Conservation (phyloP, 164 flowering plant species). For the Euptelea pleiosperma region DNA sequence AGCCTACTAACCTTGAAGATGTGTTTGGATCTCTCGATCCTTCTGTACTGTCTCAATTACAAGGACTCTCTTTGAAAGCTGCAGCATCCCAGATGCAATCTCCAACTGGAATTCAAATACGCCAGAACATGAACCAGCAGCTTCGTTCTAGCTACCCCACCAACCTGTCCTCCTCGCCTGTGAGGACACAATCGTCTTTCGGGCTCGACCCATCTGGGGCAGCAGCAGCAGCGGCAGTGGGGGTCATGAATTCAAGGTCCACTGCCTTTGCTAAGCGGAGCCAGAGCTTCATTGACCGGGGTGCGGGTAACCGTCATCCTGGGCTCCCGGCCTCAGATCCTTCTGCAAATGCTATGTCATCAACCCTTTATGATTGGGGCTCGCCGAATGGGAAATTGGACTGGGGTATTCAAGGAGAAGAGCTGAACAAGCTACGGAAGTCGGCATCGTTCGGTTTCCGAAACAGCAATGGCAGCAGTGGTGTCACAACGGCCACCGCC, state of each 20-base stretch:
- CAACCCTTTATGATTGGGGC: conserved; percentile 62
- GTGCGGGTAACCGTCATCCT: conserved; percentile 28
- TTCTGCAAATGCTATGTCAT: conserved; percentile 31
- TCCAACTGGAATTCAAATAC: conserved; percentile 48
- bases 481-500: not conserved
- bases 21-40: conserved; percentile 54
- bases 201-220: conserved; percentile 54
- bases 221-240: conserved; percentile 50
- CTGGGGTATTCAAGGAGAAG: conserved; percentile 87
- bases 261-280: conserved; percentile 77
- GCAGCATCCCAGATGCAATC: conserved; percentile 48
- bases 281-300: conserved; percentile 81
- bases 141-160: conserved; percentile 48
- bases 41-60: conserved; percentile 45
- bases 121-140: conserved; percentile 50
- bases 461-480: conserved; percentile 21
- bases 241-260: conserved; percentile 71
- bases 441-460: conserved; percentile 80
- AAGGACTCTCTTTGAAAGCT: conserved; percentile 37
- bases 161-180: conserved; percentile 49
- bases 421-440: conserved; percentile 70
- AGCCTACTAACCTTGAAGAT: conserved; percentile 67
- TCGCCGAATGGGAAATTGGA: conserved; percentile 81
- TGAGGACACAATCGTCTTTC: conserved; percentile 39
- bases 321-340: conserved; percentile 23